Percentiles rank a stretch among this genome's conserved stretches.
Conservation (phyloP, 108 stramenopile genomes). For the Discostella pseudostelligera region DNA sequence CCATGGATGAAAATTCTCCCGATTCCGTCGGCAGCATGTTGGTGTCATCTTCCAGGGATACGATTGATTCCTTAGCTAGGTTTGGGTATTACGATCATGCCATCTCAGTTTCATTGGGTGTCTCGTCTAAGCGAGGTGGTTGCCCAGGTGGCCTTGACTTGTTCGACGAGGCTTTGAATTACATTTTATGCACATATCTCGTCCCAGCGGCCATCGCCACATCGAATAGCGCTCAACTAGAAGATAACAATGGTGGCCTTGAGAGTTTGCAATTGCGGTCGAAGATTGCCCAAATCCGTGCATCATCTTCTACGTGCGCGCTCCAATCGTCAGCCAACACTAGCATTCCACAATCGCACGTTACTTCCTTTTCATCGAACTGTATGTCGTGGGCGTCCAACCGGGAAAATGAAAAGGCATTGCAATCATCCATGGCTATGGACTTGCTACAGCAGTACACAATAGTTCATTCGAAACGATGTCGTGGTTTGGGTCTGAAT, state of each 20-base stretch:
- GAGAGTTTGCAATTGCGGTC: constrained; percentile 32
- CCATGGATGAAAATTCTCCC: constrained; percentile 53
- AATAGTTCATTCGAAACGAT: constrained; percentile 46
- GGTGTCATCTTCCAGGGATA: constrained; percentile 23
- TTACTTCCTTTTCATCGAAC: constrained; percentile 14
- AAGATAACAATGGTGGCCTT: background rate
- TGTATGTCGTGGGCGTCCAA: constrained; percentile 23
- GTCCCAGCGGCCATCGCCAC: constrained; percentile 49
- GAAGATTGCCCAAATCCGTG: constrained; percentile 42
- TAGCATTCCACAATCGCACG: background rate
- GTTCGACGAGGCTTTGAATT: constrained; percentile 57
- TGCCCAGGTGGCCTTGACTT: constrained; percentile 56
- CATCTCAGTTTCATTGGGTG: constrained; percentile 48
- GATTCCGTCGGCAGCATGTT: constrained; percentile 39
- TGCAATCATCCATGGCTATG: constrained; percentile 43
- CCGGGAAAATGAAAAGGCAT: constrained; percentile 11
- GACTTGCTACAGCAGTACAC: constrained; percentile 54
- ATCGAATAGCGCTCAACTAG: background rate
- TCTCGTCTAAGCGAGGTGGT: constrained; percentile 37
- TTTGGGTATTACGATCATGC: constrained; percentile 71
- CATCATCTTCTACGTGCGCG: constrained; percentile 31
- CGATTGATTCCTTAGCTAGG: constrained; percentile 59
- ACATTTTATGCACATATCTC: constrained; percentile 58
- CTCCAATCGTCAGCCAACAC: background rate
- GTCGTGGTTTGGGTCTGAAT: constrained; percentile 53